Conservation (phyloP, 192 early-diverging fungal species). For the Pecoramyces ruminantium region DNA sequence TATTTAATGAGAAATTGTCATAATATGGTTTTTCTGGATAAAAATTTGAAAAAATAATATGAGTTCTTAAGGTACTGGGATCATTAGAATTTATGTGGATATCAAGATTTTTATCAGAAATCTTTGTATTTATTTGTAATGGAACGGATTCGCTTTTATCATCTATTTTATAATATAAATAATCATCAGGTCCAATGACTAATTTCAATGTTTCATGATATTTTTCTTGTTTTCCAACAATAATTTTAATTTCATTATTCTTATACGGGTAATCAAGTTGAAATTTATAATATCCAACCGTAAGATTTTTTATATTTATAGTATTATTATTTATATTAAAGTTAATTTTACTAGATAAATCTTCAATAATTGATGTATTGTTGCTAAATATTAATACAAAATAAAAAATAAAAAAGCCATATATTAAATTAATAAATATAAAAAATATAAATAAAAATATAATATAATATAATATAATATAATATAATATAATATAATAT, state of each 20-base stretch:
- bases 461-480: too few relatives aligned
- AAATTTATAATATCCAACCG: background rate
- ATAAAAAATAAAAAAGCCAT: too few relatives aligned
- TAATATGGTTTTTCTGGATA: background rate
- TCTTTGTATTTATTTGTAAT: background rate
- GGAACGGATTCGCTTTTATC: background rate
- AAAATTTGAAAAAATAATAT: background rate
- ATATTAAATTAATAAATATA: too few relatives aligned
- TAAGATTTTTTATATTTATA: background rate
- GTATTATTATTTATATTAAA: background rate
- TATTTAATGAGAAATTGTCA: background rate
- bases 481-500: too few relatives aligned
- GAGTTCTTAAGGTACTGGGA: background rate
- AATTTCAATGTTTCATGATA: background rate
- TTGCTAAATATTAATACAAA: too few relatives aligned
- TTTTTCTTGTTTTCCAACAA: background rate
- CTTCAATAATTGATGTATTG: background rate
- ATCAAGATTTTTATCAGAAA: background rate
- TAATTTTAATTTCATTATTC: background rate
- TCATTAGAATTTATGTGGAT: background rate
- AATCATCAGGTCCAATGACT: background rate
- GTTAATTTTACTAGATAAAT: background rate
- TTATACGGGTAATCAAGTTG: background rate
- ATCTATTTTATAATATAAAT: background rate
- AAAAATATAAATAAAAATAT: too few relatives aligned